Percentiles rank a stretch among this genome's conserved stretches.
Evolutionary conservation across 225 moss, liverwort and hornwort species (phyloP).

Genomic region (Physcomitrium patens): DNA sequence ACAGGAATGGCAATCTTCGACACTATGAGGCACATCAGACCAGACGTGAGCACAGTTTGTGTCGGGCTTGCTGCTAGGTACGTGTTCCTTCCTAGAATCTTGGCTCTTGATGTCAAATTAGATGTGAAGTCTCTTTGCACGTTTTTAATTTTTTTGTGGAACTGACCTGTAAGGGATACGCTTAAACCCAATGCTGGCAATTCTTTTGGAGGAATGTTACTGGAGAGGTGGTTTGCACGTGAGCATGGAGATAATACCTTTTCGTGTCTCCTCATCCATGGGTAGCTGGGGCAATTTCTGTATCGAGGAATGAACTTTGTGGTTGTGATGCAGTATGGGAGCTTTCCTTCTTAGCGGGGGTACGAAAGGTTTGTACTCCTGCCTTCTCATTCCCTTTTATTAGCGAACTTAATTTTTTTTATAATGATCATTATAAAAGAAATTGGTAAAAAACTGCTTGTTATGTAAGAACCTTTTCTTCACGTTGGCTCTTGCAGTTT

Average conservation of each 20-base stretch:
- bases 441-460: no score
- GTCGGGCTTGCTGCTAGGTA: constrained; percentile 87
- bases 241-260: not conserved
- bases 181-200: not conserved
- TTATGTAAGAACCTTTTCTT: no score
- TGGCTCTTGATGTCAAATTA: not conserved
- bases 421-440: not conserved
- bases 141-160: not conserved
- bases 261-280: not conserved
- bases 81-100: not conserved
- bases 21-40: constrained; percentile 96
- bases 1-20: constrained; percentile 93
- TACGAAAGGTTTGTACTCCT: constrained; percentile 61
- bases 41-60: constrained; percentile 94
- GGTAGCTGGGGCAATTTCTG: not conserved
- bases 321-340: constrained; percentile 74
- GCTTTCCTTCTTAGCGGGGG: constrained; percentile 90
- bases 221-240: not conserved
- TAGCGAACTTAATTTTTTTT: not conserved
- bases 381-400: not conserved
- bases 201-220: not conserved
- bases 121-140: not conserved
- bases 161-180: not conserved
- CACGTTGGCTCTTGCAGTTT: no score
- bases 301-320: not conserved